Evolutionary conservation across 225 moss, liverwort and hornwort genomes (phyloP), one percentile per base, ranked within the genome.

Genomic region (Sphagnum tenellum): DNA sequence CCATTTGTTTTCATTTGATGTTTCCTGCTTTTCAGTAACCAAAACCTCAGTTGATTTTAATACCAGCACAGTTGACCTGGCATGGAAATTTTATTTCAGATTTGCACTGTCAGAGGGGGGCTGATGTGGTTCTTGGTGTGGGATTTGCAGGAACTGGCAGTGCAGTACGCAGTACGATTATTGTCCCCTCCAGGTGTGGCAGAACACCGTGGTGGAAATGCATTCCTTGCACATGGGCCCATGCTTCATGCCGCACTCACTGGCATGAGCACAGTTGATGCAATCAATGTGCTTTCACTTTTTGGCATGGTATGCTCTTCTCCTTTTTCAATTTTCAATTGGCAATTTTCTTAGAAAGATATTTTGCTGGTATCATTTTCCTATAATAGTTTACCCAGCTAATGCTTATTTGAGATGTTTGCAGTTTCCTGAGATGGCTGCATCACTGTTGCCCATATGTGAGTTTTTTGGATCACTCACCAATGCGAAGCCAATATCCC

Each of bases 391-490:
- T 29, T 29, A 29, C 29, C 29, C 29, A 29, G 29, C 29, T 29
- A 29, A 29, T 29, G 29, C 29, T 29, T 29, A 29, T 29, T 29
- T 29, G 29, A 29, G 52, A 52, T 52, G 52, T 52, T 62, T 78
- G 53, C 81, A 95, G 95, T 89, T 95, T 80, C 92, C 95, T 68
- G 92, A 92, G 66, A 71, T 95, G 75, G 95, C 89, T 61, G 89
- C 89, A 66, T 84, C 86, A 13, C 79, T 95, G 60, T 73, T 95
- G 46, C 95, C 95, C 10, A 89, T 95, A 8, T 95, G 95, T 77
- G 95, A 95, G 79, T 77, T 92, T 3, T 95, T 89, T 72, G 95
- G 95, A 4, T 86, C 89, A 46, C 71, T 95, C 53, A 82, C 81
- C 8, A 90, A 91, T 59, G 64, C 80, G 61, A 75, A 81, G 64